Base-by-base conservation (phyloP, 1,284 basidiomycete genomes). In the Ustilago bromivora region DNA sequence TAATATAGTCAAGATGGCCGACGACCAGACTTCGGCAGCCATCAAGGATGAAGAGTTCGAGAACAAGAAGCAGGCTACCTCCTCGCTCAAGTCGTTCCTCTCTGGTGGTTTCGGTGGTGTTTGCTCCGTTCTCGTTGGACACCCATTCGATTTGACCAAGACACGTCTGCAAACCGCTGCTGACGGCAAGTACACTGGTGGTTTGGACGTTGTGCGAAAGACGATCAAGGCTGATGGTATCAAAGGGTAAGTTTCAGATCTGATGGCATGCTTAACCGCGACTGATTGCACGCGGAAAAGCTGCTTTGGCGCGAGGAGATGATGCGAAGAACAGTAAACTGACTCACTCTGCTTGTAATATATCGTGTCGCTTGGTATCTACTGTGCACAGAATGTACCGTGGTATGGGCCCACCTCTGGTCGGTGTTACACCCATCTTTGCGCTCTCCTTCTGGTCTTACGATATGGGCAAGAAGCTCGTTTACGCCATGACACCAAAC, bases 401-500 rank as follows among this genome's bases (percentile, higher is more conserved):
- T 79, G 96, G 96, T 43, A 96, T 99, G 88, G 93, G 96, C 3
- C 96, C 97, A 32, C 97, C 97, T 58, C 88, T 99, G 74, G 89
- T 98, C 41, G 97, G 97, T 61, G 95, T 99, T 36, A 98, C 97
- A 2, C 97, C 97, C 56, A 99, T 99, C 86, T 99, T 99, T 85
- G 97, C 97, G 13, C 89, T 99, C 53, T 98, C 95, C 4, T 99
- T 99, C 89, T 98, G 96, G 95, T 95, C 94, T 19, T 99, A 98
- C 87, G 96, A 98, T 85, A 89, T 92, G 72, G 95, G 96, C 51
- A 98, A 98, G 88, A 91, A 93, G 80, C 88, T 98, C 70, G 94
- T 98, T 62, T 90, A 92, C 81, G 85, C 91, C 19, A 66, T 85
- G n/a, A 89, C 88, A 0, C 88, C 88, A 11, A 89, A 92, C 72